Conservation (phyloP, 257 asterid genomes). For the Paraleonurus japonicus region DNA sequence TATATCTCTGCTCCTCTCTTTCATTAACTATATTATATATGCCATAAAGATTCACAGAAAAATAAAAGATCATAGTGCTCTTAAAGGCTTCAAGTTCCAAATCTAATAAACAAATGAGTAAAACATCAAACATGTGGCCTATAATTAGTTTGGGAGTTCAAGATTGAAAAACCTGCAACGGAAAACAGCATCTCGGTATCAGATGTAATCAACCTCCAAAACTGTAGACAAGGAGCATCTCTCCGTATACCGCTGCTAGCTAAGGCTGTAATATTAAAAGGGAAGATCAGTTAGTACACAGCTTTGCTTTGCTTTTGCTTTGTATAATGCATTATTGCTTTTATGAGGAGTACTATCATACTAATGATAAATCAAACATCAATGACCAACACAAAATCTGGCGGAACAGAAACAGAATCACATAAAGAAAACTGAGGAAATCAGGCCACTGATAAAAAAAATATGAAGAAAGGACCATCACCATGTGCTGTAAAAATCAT, state of each 20-base stretch:
- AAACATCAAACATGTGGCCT: constrained; percentile 36
- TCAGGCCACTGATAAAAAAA: constrained; percentile 23
- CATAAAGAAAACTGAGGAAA: constrained; percentile 24
- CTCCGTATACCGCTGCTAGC: constrained; percentile 36
- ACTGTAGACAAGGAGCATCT: constrained; percentile 82
- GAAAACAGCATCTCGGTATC: constrained; percentile 81
- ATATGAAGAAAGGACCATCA: constrained; percentile 22
- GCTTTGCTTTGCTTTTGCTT: no score
- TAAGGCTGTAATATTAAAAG: constrained; percentile 30
- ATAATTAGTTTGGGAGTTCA: constrained; percentile 33
- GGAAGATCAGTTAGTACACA: constrained; percentile 27
- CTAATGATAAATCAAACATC: constrained; percentile 28
- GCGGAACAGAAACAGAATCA: constrained; percentile 41
- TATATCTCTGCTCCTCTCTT: constrained; percentile 28
- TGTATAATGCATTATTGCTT: constrained; percentile 10
- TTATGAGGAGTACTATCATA: not conserved
- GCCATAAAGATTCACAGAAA: constrained; percentile 19
- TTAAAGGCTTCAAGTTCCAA: constrained; percentile 48
- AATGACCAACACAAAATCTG: constrained; percentile 48
- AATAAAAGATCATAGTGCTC: constrained; percentile 26
- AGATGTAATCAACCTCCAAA: constrained; percentile 57
- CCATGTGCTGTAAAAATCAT: constrained; percentile 36
- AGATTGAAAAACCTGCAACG: constrained; percentile 48
- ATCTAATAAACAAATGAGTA: constrained; percentile 35
- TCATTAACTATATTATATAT: constrained; percentile 14